Conservation (phyloP, 495 filamentous ascomycete genomes). For the Xylaria cubensis region DNA sequence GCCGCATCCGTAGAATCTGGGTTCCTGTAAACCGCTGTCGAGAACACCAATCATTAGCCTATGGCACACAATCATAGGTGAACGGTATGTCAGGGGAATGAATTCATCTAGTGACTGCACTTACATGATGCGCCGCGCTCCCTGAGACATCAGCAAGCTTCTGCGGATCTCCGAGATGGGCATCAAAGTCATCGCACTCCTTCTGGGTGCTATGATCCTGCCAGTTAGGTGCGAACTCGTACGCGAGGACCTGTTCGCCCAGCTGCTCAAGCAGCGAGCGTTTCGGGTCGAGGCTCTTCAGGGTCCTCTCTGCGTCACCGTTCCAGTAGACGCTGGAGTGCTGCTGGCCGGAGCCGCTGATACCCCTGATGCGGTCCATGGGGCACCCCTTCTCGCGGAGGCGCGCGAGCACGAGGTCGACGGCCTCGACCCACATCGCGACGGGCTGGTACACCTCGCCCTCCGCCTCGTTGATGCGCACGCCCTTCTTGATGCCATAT, state of each 20-base stretch:
- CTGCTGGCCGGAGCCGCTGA: conserved; percentile 94
- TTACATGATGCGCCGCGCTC: conserved; percentile 92
- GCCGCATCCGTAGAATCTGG: conserved; percentile 87
- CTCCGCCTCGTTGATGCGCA: conserved; percentile 77
- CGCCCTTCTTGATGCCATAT: conserved; percentile 87
- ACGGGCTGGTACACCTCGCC: conserved; percentile 92
- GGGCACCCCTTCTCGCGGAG: conserved; percentile 77
- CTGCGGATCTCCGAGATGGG: conserved; percentile 66
- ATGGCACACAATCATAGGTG: neutral
- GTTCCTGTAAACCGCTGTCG: conserved; percentile 93
- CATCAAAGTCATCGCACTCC: conserved; percentile 90
- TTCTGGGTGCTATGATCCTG: conserved; percentile 93
- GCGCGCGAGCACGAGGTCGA: conserved; percentile 80
- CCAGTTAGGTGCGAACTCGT: conserved; percentile 94
- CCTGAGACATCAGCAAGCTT: conserved; percentile 80
- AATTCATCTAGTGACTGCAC: conserved; percentile 29
- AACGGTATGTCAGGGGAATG: neutral
- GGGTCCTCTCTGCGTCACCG: conserved; percentile 67
- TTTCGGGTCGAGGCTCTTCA: conserved; percentile 64
- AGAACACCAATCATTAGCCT: conserved; percentile 20
- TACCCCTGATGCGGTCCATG: conserved; percentile 75
- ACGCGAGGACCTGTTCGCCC: conserved; percentile 71
- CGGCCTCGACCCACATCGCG: conserved; percentile 90
- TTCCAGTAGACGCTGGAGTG: conserved; percentile 96
- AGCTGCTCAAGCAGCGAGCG: conserved; percentile 73